Evolutionary conservation across 2,329 filamentous ascomycete genomes (phyloP).

Genomic region (Leptographium radiaticola): DNA sequence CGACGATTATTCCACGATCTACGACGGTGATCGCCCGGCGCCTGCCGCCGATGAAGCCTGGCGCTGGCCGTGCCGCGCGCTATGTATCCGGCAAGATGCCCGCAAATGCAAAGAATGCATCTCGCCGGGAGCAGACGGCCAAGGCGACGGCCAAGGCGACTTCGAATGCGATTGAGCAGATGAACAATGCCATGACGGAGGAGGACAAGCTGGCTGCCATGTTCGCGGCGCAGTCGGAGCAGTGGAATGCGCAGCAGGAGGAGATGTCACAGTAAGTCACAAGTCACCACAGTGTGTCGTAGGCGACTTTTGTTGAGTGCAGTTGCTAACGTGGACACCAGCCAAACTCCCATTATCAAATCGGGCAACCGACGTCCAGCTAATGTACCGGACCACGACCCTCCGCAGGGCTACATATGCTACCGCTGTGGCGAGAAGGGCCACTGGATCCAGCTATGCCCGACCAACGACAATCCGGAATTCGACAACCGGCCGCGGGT

Average conservation of each 20-base stretch:
- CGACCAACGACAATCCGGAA: slow-evolving; percentile 95
- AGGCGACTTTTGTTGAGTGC: not conserved
- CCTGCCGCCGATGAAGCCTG: slow-evolving; percentile 69
- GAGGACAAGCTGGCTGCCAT: slow-evolving; percentile 90
- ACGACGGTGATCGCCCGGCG: slow-evolving; percentile 86
- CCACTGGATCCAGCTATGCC: slow-evolving; percentile 98
- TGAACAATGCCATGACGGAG: slow-evolving; percentile 74
- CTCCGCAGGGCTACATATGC: slow-evolving; percentile 88
- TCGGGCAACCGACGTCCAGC: slow-evolving; percentile 50
- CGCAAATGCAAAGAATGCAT: slow-evolving; percentile 68
- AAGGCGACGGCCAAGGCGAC: slow-evolving; percentile 47
- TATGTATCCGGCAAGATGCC: slow-evolving; percentile 97
- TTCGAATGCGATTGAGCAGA: slow-evolving; percentile 45
- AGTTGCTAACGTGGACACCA: slow-evolving; percentile 23
- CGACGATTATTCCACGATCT: slow-evolving; percentile 88
- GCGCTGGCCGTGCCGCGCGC: slow-evolving; percentile 79
- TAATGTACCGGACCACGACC: slow-evolving; percentile 82
- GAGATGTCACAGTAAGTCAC: slow-evolving; percentile 66
- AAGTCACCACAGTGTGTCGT: not conserved
- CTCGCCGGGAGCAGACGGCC: slow-evolving; percentile 48
- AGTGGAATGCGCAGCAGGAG: slow-evolving; percentile 88
- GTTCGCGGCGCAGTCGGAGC: slow-evolving; percentile 77
- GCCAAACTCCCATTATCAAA: slow-evolving; percentile 50
- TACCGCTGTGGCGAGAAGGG: slow-evolving; percentile 94
- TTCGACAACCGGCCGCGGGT: slow-evolving; percentile 89